Base-by-base conservation (phyloP, 345 rosid species). In the Tarenaya hassleriana region DNA sequence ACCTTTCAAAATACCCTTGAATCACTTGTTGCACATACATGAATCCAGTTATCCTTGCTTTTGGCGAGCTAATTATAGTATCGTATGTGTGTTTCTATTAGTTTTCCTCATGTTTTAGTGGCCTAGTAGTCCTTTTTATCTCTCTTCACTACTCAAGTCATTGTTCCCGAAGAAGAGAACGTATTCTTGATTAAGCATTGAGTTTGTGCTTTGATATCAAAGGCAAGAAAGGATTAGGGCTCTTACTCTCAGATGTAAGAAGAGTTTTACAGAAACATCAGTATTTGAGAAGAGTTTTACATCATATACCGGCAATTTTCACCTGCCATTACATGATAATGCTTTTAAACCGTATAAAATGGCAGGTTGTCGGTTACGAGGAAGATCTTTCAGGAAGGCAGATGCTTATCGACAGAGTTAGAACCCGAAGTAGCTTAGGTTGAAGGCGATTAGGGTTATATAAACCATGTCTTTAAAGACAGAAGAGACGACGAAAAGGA, bases 301-400 rank as follows among this genome's bases (percentile, higher is more conserved):
- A n/a, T n/a, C n/a, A n/a, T n/a, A n/a, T n/a, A n/a, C n/a, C 14
- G 33, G 17, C 40, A 14, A 37, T 48, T 34, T 15, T 41, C 32
- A 63, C 49, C 15, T 17, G 41, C 29, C 37, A 16, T 40, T 66
- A 53, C 37, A 47, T 55, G 35, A 35, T 43, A 9, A 43, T 29
- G 21, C 11, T 4, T 16, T 7, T 24, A 12, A 13, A 7, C 29
- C 14, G 7, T 12, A 18, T 27, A 14, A 31, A 43, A 27, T 10
- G 47, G 72, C 76, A 92, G 98, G 95, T 85, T 47, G 86, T 92
- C 67, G 70, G 77, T 27, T 92, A 92, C 33, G 98, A 92, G 75
- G 98, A 92, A 61, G 98, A 92, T 74, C 72, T 85, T 61, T 81
- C 94, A 1, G 98, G 98, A 38, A 79, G 86, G 64, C 96, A 92